Conservation (phyloP, 495 filamentous ascomycete genomes). For the Daldinia caldariorum region DNA sequence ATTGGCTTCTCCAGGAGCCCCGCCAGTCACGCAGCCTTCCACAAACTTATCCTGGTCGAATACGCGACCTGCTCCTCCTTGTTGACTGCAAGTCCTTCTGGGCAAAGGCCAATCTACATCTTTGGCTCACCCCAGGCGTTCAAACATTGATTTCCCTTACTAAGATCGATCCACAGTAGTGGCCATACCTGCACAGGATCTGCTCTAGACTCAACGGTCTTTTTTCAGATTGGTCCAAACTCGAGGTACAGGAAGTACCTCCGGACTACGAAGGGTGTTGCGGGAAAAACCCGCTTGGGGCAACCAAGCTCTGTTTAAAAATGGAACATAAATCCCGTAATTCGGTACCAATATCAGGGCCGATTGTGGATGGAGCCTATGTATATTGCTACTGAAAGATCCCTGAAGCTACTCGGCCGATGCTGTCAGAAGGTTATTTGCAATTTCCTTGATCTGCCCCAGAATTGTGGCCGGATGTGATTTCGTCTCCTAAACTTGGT, state of each 20-base stretch:
- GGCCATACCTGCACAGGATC: background rate
- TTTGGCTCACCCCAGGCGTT: background rate
- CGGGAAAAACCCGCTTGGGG: background rate
- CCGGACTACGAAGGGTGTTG: background rate
- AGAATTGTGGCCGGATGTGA: constrained; percentile 5
- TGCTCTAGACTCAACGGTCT: background rate
- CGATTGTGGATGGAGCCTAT: background rate
- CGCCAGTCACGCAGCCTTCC: background rate
- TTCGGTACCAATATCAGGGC: background rate
- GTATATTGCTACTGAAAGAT: background rate
- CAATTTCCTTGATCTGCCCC: background rate
- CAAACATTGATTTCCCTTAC: background rate
- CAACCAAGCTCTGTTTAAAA: background rate
- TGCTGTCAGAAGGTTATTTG: constrained; percentile 7
- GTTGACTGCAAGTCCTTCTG: background rate
- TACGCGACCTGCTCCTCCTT: background rate
- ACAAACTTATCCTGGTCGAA: background rate
- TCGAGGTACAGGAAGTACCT: constrained; percentile 7
- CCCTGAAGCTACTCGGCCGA: constrained; percentile 10
- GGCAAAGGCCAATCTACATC: background rate
- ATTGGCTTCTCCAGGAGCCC: background rate
- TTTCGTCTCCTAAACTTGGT: constrained; percentile 1
- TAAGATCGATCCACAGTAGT: background rate
- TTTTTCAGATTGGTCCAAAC: constrained; percentile 7
- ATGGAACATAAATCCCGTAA: background rate